A percentile compares a stretch with the other conserved stretches of the same genome.
phyloP scores from a whole-genome alignment of 2,329 filamentous ascomycete species.

The Trichoderma arundinaceum region DNA sequence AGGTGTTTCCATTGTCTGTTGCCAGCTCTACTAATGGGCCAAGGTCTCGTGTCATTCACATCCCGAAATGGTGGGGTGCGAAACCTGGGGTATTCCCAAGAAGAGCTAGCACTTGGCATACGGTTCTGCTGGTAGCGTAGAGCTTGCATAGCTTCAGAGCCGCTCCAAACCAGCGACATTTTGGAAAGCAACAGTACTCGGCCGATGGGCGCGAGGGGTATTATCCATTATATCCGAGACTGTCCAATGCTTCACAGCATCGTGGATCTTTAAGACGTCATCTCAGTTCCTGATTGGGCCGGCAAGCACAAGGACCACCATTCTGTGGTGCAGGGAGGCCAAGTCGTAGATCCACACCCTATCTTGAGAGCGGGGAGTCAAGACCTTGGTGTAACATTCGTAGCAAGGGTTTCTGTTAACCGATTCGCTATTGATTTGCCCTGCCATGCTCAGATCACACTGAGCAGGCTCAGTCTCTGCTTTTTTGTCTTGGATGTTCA shows the following conservation, averaged over 20 bases:
- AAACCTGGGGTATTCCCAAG: slow-evolving; percentile 8
- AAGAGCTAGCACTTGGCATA: background rate
- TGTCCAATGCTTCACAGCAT: background rate
- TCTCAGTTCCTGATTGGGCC: slow-evolving; percentile 18
- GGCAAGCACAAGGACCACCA: slow-evolving; percentile 11
- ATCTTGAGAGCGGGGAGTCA: background rate
- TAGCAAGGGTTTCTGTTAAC: background rate
- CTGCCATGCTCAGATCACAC: background rate
- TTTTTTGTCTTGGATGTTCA: slow-evolving; percentile 17
- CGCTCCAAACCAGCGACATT: background rate
- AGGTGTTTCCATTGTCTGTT: background rate
- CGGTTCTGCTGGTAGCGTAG: background rate
- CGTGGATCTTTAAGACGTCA: slow-evolving; percentile 4
- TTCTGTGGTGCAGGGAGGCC: background rate
- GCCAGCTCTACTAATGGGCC: background rate
- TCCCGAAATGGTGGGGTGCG: slow-evolving; percentile 18
- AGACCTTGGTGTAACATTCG: background rate
- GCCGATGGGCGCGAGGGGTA: slow-evolving; percentile 10
- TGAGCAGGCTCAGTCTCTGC: background rate
- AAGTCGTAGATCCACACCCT: slow-evolving; percentile 11
- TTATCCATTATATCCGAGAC: background rate
- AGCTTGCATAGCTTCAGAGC: background rate
- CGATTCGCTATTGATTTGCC: slow-evolving; percentile 9
- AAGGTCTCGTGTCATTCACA: slow-evolving; percentile 12
- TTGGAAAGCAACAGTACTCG: background rate